These are phyloP conservation scores for Primulina tabacum DNA, from an alignment of 257 asterid genomes.

Conservation along the genomic window DNA sequence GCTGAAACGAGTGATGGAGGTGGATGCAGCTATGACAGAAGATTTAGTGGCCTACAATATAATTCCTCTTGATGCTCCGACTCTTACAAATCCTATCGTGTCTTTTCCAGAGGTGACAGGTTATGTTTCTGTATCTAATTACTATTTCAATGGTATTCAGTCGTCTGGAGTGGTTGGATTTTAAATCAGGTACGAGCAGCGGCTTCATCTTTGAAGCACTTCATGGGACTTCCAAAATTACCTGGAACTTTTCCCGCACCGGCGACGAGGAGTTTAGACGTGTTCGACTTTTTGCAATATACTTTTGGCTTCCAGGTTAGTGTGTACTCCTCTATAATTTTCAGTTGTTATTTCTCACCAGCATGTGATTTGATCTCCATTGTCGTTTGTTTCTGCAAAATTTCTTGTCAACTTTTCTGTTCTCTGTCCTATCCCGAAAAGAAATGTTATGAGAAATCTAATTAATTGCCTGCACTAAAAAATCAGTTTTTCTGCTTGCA, in stretches of 20 bases:
- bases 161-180: slow-evolving; percentile 26
- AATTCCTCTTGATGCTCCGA: slow-evolving; percentile 88
- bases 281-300: slow-evolving; percentile 75
- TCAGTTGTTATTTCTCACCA: slow-evolving; percentile 3
- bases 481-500: slow-evolving; percentile 3
- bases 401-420: slow-evolving; percentile 16
- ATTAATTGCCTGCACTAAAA: slow-evolving; percentile 1
- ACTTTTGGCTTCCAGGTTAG: slow-evolving; percentile 93
- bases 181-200: slow-evolving; percentile 76
- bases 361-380: slow-evolving; percentile 15
- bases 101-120: slow-evolving; percentile 71
- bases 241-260: slow-evolving; percentile 66
- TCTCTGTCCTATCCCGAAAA: neutral
- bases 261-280: slow-evolving; percentile 64
- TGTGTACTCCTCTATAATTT: slow-evolving; percentile 22
- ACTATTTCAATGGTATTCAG: neutral
- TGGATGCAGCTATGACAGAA: slow-evolving; percentile 98
- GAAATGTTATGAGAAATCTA: neutral
- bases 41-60: slow-evolving; percentile 83
- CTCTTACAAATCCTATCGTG: slow-evolving; percentile 61
- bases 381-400: neutral
- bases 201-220: slow-evolving; percentile 68
- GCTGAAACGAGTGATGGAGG: slow-evolving; percentile 89
- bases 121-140: slow-evolving; percentile 15
- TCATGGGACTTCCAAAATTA: slow-evolving; percentile 76